Conservation (phyloP, 768 basidiomycete species). For the Mycena vitilis region DNA sequence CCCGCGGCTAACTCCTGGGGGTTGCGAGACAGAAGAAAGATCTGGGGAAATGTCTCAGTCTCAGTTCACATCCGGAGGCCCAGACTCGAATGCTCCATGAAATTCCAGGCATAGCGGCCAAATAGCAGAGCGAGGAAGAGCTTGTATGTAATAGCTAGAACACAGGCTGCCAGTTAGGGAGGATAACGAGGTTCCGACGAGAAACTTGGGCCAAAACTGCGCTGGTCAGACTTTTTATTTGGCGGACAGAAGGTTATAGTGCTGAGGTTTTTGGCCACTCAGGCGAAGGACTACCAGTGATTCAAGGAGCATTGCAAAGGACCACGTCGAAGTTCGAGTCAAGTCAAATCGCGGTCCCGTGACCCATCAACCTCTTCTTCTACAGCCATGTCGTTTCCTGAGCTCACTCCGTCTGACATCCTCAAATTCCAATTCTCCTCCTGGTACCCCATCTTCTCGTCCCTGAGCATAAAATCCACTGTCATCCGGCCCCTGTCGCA, state of each 20-base stretch:
- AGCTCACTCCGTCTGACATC: slow-evolving; percentile 61
- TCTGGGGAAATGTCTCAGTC: slow-evolving; percentile 8
- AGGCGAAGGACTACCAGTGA: too few species aligned
- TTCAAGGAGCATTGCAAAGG: too few species aligned
- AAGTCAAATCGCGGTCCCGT: slow-evolving; percentile 27
- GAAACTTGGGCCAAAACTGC: too few species aligned
- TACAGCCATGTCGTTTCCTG: slow-evolving; percentile 60
- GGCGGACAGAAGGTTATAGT: too few species aligned
- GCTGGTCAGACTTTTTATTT: too few species aligned
- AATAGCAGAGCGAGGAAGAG: background rate
- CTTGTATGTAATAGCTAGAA: too few species aligned
- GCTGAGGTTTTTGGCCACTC: too few species aligned
- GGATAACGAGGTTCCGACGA: too few species aligned
- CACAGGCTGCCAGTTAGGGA: too few species aligned
- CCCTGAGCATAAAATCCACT: slow-evolving; percentile 76
- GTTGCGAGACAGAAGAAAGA: slow-evolving; percentile 9
- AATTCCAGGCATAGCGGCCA: background rate
- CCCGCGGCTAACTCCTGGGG: background rate
- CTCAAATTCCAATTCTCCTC: slow-evolving; percentile 84
- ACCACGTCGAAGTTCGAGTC: background rate
- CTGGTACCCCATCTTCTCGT: slow-evolving; percentile 83
- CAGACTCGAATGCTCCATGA: background rate
- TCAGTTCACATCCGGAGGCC: background rate
- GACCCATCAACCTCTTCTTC: slow-evolving; percentile 11
- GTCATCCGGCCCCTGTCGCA: slow-evolving; percentile 75